A percentile compares a stretch with the other conserved stretches of the same genome.
These are phyloP conservation scores for Oemleria cerasiformis DNA, from an alignment of 306 rosid species.

Conservation along the genomic window DNA sequence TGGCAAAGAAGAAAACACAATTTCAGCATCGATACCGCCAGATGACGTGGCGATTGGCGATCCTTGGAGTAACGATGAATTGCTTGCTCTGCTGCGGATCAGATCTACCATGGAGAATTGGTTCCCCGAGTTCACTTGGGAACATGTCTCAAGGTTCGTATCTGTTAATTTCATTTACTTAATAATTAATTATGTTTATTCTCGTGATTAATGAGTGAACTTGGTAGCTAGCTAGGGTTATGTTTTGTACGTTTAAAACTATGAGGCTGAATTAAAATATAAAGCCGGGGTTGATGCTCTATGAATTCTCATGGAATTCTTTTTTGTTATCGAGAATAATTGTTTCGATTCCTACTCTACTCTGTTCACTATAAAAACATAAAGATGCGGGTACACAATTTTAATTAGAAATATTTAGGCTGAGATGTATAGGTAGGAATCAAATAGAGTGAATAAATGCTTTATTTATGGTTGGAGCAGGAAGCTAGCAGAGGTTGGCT, in stretches of 20 bases:
- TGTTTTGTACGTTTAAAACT: neutral
- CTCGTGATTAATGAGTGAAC: neutral
- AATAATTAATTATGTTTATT: neutral
- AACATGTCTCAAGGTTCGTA: slow-evolving; percentile 72
- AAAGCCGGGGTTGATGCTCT: neutral
- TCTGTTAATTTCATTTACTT: neutral
- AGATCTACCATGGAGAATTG: slow-evolving; percentile 76
- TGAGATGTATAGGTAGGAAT: too few relatives aligned
- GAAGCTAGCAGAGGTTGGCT: slow-evolving; percentile 74
- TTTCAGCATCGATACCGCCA: neutral
- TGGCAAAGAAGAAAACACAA: slow-evolving; percentile 14
- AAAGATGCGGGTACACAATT: neutral
- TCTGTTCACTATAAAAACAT: slow-evolving; percentile 11
- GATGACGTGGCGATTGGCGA: slow-evolving; percentile 10
- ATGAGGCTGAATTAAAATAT: neutral
- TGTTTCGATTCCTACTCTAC: too few relatives aligned
- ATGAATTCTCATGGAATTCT: slow-evolving; percentile 6
- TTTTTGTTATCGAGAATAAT: too few relatives aligned
- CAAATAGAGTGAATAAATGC: slow-evolving; percentile 34
- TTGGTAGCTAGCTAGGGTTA: slow-evolving; percentile 6
- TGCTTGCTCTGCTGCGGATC: slow-evolving; percentile 70
- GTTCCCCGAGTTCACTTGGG: slow-evolving; percentile 82
- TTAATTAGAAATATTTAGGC: too few relatives aligned
- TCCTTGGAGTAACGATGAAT: slow-evolving; percentile 70
- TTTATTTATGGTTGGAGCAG: slow-evolving; percentile 50